Evolutionary conservation across 176 grass and related monocot genomes (phyloP), one percentile per base, ranked within the genome.

Genomic region (Thinopyrum elongatum): DNA sequence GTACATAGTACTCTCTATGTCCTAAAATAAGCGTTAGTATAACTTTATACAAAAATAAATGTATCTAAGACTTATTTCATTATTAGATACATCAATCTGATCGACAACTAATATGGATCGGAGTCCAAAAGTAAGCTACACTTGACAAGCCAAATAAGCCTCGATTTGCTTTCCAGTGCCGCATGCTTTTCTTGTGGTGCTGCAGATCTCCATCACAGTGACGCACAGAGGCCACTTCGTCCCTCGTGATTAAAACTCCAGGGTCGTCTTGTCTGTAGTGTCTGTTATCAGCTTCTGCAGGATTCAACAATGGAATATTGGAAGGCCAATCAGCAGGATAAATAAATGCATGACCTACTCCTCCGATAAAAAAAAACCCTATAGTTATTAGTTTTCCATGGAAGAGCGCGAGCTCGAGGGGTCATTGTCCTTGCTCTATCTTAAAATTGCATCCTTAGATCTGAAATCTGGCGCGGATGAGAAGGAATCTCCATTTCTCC

Each of bases 341-440:
- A 83, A 23, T 69, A 22, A 65, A 88, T 33, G 81, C 64, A 31
- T 17, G 57, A 84, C 28, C 68, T 23, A 31, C 55, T 72, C 16
- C 8, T 47, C 16, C 28, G 10, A 70, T 64, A 22, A 70, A 15
- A 42, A 10, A 42, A 12, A 10, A n/a, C n/a, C n/a, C 10, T 42
- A 42, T 46, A 21, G 69, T 15, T 28, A 35, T 78, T 39, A 15
- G 59, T 29, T 21, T 49, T 25, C 28, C 28, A 22, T 44, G 80
- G 26, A 47, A 67, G 62, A 67, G 22, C 11, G 63, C 74, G 78
- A 49, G 65, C 22, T 78, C 30, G 39, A 12, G 53, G 21, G 44
- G 64, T 70, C 28, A 10, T 3, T 21, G 36, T 61, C 22, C 46
- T 76, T 27, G 3, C 27, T 78, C 63, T 25, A 11, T n/a, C 11